Evolutionary conservation across 202 grass and related monocot species (phyloP).

Genomic region (Panicum hallii): DNA sequence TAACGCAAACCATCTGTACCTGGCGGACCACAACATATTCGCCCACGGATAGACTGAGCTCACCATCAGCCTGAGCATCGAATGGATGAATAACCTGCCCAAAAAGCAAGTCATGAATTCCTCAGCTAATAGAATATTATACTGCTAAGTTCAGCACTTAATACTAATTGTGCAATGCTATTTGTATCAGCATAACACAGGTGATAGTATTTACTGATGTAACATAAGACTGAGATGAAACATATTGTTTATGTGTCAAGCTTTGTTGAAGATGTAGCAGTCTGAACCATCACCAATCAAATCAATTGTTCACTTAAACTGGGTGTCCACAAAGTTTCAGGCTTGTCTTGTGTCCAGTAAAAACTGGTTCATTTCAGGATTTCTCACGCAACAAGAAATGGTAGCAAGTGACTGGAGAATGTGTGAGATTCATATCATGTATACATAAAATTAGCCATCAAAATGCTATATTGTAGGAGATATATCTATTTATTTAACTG

Average conservation of each 20-base stretch:
- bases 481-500: slow-evolving; percentile 5
- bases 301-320: neutral
- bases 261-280: slow-evolving; percentile 26
- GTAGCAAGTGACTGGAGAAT: slow-evolving; percentile 13
- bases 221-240: slow-evolving; percentile 30
- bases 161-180: neutral
- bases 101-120: slow-evolving; percentile 24
- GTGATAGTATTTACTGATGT: neutral
- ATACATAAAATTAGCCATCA: slow-evolving; percentile 13
- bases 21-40: slow-evolving; percentile 87
- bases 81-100: slow-evolving; percentile 90
- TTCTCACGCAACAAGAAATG: neutral
- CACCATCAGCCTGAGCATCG: slow-evolving; percentile 84
- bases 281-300: slow-evolving; percentile 9
- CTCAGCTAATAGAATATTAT: slow-evolving; percentile 30
- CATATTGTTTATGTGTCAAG: slow-evolving; percentile 19
- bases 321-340: slow-evolving; percentile 19
- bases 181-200: neutral
- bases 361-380: slow-evolving; percentile 1
- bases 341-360: neutral
- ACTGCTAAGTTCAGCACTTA: neutral
- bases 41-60: slow-evolving; percentile 82
- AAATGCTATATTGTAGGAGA: slow-evolving; percentile 6
- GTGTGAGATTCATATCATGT: neutral
- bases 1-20: slow-evolving; percentile 55